phyloP scores from a whole-genome alignment of 2,329 filamentous ascomycete genomes.

The Helicocarpus griseus region DNA sequence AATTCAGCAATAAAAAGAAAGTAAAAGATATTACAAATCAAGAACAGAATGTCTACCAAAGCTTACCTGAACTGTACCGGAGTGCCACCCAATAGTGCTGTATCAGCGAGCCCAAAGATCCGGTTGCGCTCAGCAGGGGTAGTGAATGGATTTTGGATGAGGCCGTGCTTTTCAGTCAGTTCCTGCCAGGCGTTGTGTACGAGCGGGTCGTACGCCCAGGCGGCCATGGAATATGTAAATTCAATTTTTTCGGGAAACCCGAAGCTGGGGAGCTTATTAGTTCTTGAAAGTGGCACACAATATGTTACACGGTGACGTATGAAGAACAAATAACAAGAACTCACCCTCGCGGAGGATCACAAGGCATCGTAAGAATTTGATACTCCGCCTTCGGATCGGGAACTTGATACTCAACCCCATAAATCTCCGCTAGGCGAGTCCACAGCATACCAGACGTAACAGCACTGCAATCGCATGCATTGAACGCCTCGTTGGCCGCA shows the following conservation, averaged over 20 bases:
- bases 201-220: constrained; percentile 38
- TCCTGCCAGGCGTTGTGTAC: constrained; percentile 39
- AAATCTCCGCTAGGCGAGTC: constrained; percentile 19
- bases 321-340: constrained; percentile 1
- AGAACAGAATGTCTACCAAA: background rate
- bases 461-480: constrained; percentile 18
- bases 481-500: constrained; percentile 19
- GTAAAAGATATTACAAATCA: background rate
- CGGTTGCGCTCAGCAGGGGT: constrained; percentile 29
- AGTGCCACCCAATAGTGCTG: constrained; percentile 23
- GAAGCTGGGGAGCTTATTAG: constrained; percentile 32
- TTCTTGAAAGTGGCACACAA: no score
- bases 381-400: constrained; percentile 9
- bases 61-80: constrained; percentile 23
- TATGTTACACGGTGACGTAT: background rate
- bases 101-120: constrained; percentile 39
- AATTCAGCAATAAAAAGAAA: no score
- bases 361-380: constrained; percentile 8
- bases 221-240: constrained; percentile 32
- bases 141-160: constrained; percentile 33
- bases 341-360: constrained; percentile 14
- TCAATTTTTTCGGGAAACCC: constrained; percentile 33
- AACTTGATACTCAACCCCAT: constrained; percentile 14
- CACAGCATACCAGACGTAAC: constrained; percentile 20
- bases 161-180: constrained; percentile 32